Evolutionary conservation across 2,329 filamentous ascomycete genomes (phyloP), one percentile per base, ranked within the genome.

Genomic region (Bipolaris oryzae): DNA sequence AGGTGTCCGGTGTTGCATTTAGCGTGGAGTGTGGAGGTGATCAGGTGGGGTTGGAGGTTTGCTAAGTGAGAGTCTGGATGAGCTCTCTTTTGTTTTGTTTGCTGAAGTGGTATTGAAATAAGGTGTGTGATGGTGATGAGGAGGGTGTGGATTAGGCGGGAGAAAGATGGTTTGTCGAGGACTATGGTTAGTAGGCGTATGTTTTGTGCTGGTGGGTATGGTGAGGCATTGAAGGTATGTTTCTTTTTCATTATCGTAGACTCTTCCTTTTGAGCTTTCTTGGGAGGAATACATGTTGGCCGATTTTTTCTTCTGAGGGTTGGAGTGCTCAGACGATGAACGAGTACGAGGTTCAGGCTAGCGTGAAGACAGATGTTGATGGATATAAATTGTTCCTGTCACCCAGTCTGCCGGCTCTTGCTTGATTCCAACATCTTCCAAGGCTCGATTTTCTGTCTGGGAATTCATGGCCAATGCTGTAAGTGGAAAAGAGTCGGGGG

Each of bases 71-170:
- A 28, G 25, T 7, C 25, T 28, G 25, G 25, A 28, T 28, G 25
- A 28, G 10, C 7, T 28, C 25, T 28, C 46, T 69, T 67, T 1
- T 72, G 72, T 68, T 1, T 71, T 69, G n/a, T 45, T 69, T 72
- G 28, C 62, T 67, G 39, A 60, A 52, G 11, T 70, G 60, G 46
- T 58, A 56, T 1, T 68, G 77, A 28, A 60, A 59, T 23, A 67
- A 68, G 38, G 68, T 68, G 2, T 71, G 68, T 44, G 66, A 67
- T 10, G 71, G 65, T n/a, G 67, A 73, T 49, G 70, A 66, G 1
- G 69, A 71, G 43, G 71, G 72, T 35, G 35, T 65, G 5, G 25
- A 69, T 70, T 55, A 69, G 70, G 1, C 72, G 70, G 68, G 70
- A 73, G 51, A 69, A 62, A 9, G 65, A 71, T 57, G 50, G 55